Evolutionary conservation across 2,329 filamentous ascomycete genomes (phyloP), one percentile per base, ranked within the genome.

Genomic region (Aspergillus sp.): DNA sequence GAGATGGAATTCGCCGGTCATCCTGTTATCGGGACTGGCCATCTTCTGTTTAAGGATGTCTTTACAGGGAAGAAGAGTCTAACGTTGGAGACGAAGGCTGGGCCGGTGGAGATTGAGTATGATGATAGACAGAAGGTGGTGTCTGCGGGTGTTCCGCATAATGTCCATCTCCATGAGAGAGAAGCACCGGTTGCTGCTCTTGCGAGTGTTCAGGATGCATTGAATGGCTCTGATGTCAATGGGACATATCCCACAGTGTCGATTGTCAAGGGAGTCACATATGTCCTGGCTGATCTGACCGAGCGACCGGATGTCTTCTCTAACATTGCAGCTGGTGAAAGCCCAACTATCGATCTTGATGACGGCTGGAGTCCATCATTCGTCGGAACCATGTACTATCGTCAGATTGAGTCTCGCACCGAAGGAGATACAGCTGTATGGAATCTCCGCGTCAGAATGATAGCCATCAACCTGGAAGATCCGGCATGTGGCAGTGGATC

Each of bases 191-290:
- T 53, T 13, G 40, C 59, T 13, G 52, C 43, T 19, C 40, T 56
- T 38, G 47, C 54, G 26, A 32, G 49, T 45, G 33, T 37, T 32
- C 27, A 48, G 33, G 33, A 50, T 37, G 27, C 27, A 7, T n/a
- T 35, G 13, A 19, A 4, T 19, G 19, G 2, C 4, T n/a, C 34
- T 10, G 33, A 34, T 34, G 13, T 27, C 2, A 10, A 13, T 5
- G 19, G 19, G 10, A 61, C 61, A 5, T 67, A 74, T 7, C 74
- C 76, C 11, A 56, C 78, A 8, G 73, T 81, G 40, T 82, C 77
- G 50, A 78, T 88, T 34, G 85, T 90, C 31, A 79, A 79, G 36
- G 86, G 86, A 37, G 86, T 90, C 83, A 79, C 78, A 1, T 62
- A 60, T 44, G 51, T 53, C 3, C 52, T 63, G 4, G 46, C 61